These are phyloP conservation scores for Agrostemma githago DNA, from an alignment of 148 eudicot genomes.

Conservation along the genomic window DNA sequence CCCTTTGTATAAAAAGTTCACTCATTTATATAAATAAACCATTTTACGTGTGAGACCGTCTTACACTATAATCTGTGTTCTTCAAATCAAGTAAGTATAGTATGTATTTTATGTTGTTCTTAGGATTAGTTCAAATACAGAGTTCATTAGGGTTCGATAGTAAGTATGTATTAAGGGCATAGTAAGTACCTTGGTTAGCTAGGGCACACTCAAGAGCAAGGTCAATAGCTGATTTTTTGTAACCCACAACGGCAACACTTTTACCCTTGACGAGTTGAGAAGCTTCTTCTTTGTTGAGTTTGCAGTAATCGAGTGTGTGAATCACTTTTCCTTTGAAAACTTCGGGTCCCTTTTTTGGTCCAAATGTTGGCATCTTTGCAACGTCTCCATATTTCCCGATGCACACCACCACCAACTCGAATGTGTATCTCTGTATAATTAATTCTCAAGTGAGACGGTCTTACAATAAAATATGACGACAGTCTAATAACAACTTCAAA, in stretches of 20 bases:
- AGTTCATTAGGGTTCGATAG: no score
- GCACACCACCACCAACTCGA: constrained; percentile 79
- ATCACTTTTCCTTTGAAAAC: constrained; percentile 65
- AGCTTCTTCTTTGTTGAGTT: constrained; percentile 52
- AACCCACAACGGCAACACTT: constrained; percentile 78
- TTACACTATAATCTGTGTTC: no score
- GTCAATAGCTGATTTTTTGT: constrained; percentile 94
- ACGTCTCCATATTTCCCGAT: constrained; percentile 86
- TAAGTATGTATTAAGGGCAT: background rate
- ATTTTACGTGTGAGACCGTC: no score
- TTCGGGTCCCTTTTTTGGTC: constrained; percentile 71
- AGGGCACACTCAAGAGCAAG: constrained; percentile 87
- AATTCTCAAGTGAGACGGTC: no score
- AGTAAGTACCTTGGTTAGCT: constrained; percentile 65
- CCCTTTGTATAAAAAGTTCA: no score
- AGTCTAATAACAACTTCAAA: no score
- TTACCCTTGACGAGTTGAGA: constrained; percentile 53
- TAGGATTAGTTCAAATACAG: no score
- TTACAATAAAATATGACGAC: no score
- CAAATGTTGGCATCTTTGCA: constrained; percentile 61
- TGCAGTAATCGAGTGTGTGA: constrained; percentile 85
- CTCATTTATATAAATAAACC: no score
- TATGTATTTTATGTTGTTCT: no score
- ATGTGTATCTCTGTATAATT: constrained; percentile 52
- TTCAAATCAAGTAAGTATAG: no score